Percentiles rank a stretch among this genome's conserved stretches.
Conservation (phyloP, 768 basidiomycete species). For the Boletus reticulatus region DNA sequence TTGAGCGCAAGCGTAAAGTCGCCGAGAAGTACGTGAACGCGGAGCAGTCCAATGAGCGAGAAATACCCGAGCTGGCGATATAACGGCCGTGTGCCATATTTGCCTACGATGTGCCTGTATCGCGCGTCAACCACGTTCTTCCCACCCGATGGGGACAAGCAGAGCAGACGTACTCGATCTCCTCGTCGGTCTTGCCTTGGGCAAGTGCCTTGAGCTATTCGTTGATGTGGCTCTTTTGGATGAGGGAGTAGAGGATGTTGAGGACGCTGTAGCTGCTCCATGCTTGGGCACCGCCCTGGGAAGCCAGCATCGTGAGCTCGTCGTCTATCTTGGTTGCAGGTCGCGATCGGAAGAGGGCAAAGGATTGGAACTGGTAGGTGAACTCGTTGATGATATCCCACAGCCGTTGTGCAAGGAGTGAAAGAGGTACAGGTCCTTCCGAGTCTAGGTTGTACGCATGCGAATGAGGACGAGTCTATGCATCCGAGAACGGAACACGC, state of each 20-base stretch:
- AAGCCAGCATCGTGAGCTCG: conserved; percentile 78
- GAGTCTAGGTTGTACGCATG: conserved; percentile 56
- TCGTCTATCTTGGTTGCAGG: conserved; percentile 85
- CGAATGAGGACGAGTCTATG: neutral
- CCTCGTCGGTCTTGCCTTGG: conserved; percentile 75
- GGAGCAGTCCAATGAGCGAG: conserved; percentile 90
- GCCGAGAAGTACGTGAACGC: conserved; percentile 94
- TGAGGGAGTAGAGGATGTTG: conserved; percentile 96
- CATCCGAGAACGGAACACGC: neutral
- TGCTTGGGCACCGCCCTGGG: conserved; percentile 73
- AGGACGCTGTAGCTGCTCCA: conserved; percentile 99
- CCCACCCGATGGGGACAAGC: neutral
- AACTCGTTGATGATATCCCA: conserved; percentile 99
- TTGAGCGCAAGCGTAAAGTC: conserved; percentile 95
- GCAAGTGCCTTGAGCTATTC: conserved; percentile 86
- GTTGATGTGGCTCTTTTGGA: conserved; percentile 95
- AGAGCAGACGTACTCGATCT: conserved; percentile 65
- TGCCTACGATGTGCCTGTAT: conserved; percentile 77
- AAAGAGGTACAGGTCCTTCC: conserved; percentile 83
- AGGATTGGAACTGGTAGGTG: conserved; percentile 97
- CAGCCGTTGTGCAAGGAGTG: conserved; percentile 95
- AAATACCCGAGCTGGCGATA: conserved; percentile 98
- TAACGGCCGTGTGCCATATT: conserved; percentile 86
- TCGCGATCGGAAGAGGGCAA: conserved; percentile 89
- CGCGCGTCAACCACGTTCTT: conserved; percentile 2